Base-by-base conservation (phyloP, 2,329 filamentous ascomycete species). In the Zasmidium cellare region DNA sequence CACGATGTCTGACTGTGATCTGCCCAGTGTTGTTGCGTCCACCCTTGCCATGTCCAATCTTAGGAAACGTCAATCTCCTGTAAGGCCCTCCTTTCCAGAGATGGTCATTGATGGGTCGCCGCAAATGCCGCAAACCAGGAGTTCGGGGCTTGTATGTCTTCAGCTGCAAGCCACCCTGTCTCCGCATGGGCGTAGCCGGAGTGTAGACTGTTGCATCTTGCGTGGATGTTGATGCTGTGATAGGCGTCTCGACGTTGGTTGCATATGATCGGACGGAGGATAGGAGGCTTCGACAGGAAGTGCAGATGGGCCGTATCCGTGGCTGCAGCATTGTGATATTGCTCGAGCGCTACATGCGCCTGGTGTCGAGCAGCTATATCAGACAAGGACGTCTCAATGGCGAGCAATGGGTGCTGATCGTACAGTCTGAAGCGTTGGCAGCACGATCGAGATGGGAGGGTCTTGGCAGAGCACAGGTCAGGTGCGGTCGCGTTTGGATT, bases 131-230 rank as follows among this genome's bases (percentile, higher is more conserved):
- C 58, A 96, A 76, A 83, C 94, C 94, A 12, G 93, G 93, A 0
- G 94, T 97, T 68, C 91, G 87, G 35, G 94, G 94, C 75, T 90
- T 97, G 76, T 97, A 99, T 54, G 90, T 94, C 68, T 91, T 87
- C 74, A 97, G 74, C 28, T 76, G 73, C 60, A 79, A 75, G 60
- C 73, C 64, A 9, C 77, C 73, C 55, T 76, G 73, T 38, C 67
- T 69, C 23, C 69, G 66, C 56, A 63, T 64, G 20, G 74, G 74
- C 51, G 48, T 44, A 7, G 59, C 75, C 65, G 66, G 73, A 69
- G 65, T 74, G 74, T 68, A 63, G 38, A 57, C 35, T 35, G 57
- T 64, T 53, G 63, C 66, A 60, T 68, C 63, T 46, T 57, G 53
- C 46, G 72, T 70, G 24, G 64, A 57, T 2, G 58, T 66, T 12